A percentile compares a stretch with the other conserved stretches of the same genome.
Conservation (phyloP, 78 protist species). For the Protostelium mycophagum region DNA sequence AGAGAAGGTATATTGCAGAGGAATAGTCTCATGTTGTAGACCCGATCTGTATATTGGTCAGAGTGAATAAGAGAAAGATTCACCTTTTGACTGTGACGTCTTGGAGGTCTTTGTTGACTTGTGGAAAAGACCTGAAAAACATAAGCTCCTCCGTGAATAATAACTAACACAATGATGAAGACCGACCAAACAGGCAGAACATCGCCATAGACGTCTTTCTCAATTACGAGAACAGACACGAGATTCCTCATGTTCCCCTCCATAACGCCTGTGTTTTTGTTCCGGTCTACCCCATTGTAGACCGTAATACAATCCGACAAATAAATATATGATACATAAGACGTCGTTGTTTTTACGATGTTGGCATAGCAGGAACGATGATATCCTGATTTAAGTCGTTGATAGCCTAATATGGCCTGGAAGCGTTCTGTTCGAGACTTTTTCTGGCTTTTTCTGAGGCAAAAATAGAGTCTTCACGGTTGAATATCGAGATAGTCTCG, state of each 20-base stretch:
- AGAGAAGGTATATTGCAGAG: constrained; percentile 32
- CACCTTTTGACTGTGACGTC: neutral
- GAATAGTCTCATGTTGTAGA: constrained; percentile 18
- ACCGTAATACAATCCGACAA: too few species aligned
- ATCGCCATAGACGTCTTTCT: neutral
- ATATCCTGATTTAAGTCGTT: too few species aligned
- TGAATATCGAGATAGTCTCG: too few species aligned
- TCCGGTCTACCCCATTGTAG: too few species aligned
- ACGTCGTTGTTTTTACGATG: too few species aligned
- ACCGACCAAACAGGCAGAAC: neutral
- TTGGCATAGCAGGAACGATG: too few species aligned
- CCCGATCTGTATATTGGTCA: constrained; percentile 27
- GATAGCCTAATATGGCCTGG: too few species aligned
- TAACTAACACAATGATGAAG: neutral
- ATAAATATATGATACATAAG: too few species aligned
- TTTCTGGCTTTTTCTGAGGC: too few species aligned
- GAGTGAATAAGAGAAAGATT: constrained; percentile 6
- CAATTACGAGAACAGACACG: neutral
- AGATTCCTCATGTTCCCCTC: neutral
- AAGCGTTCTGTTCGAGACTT: too few species aligned
- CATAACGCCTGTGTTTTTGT: too few species aligned
- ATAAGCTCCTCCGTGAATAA: neutral
- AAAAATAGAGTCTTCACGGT: too few species aligned
- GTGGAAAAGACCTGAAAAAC: neutral
- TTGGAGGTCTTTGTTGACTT: neutral